A percentile compares a stretch with the other conserved stretches of the same genome.
These are phyloP conservation scores for Aspergillus carlsbadensis DNA, from an alignment of 495 filamentous ascomycete genomes.

Conservation along the genomic window DNA sequence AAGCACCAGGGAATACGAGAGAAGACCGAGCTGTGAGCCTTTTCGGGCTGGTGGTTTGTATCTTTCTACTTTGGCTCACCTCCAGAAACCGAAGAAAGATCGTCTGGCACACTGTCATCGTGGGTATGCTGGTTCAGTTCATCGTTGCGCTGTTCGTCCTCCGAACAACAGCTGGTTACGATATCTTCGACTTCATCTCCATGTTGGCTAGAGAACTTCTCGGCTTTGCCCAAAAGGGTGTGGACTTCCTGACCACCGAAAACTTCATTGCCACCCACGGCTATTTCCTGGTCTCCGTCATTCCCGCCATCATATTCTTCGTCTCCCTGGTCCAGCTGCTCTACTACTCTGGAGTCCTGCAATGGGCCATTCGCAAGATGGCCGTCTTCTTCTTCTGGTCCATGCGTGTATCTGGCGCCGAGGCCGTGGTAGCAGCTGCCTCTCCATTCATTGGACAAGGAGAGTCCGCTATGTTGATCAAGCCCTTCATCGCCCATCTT, in stretches of 20 bases:
- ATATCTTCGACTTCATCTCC: slow-evolving; percentile 89
- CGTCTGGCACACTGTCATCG: slow-evolving; percentile 73
- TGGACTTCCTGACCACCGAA: slow-evolving; percentile 64
- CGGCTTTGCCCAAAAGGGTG: slow-evolving; percentile 66
- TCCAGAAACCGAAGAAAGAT: slow-evolving; percentile 65
- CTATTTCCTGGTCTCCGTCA: slow-evolving; percentile 72
- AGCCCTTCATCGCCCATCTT: slow-evolving; percentile 78
- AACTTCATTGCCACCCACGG: slow-evolving; percentile 36
- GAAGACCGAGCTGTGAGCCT: slow-evolving; percentile 75
- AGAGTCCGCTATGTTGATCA: slow-evolving; percentile 89
- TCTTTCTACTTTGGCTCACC: slow-evolving; percentile 63
- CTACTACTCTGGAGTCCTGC: slow-evolving; percentile 73
- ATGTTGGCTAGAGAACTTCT: slow-evolving; percentile 66
- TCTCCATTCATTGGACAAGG: slow-evolving; percentile 94
- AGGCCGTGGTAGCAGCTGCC: slow-evolving; percentile 89
- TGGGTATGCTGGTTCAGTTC: slow-evolving; percentile 86
- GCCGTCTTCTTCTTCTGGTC: slow-evolving; percentile 89
- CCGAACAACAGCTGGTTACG: slow-evolving; percentile 68
- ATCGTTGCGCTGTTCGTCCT: slow-evolving; percentile 86
- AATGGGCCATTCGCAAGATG: slow-evolving; percentile 86
- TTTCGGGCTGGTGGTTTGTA: slow-evolving; percentile 75
- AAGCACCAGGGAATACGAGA: slow-evolving; percentile 72
- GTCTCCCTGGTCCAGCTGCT: slow-evolving; percentile 79
- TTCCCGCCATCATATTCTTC: slow-evolving; percentile 92
- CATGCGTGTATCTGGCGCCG: slow-evolving; percentile 86